phyloP scores from a whole-genome alignment of 768 basidiomycete species.

The Mycena vitilis region DNA sequence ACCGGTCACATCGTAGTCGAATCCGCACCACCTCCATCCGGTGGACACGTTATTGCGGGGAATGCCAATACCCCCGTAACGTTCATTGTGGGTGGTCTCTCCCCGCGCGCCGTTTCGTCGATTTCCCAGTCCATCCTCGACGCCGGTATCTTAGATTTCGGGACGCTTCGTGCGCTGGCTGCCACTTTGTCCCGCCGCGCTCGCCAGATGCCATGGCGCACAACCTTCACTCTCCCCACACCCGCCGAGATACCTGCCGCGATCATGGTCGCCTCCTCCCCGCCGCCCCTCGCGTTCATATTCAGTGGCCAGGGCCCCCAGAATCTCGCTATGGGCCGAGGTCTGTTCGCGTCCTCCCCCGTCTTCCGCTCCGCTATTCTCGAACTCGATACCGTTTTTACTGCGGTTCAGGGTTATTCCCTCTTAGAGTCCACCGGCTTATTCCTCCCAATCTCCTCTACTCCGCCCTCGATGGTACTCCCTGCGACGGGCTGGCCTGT shows the following conservation, averaged over 20 bases:
- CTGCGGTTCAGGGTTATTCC: no score
- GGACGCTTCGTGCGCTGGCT: neutral
- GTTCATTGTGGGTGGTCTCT: neutral
- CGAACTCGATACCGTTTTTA: no score
- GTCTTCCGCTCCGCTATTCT: no score
- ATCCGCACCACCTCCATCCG: neutral
- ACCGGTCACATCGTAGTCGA: conserved; percentile 20
- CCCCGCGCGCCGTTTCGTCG: neutral
- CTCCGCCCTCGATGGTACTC: neutral
- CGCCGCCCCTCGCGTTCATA: conserved; percentile 43
- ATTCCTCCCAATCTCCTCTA: conserved; percentile 26
- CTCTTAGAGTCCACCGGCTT: conserved; percentile 43
- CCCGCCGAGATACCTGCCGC: conserved; percentile 1
- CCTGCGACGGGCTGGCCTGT: conserved; percentile 22
- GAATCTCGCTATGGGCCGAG: conserved; percentile 46
- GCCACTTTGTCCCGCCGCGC: conserved; percentile 25
- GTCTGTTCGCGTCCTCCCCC: conserved; percentile 40
- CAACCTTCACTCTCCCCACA: conserved; percentile 15
- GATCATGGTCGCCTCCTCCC: neutral
- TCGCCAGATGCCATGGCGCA: conserved; percentile 35
- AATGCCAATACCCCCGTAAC: neutral
- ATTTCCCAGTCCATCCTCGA: neutral
- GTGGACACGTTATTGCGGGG: neutral
- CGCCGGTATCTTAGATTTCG: neutral
- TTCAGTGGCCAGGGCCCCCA: conserved; percentile 51